Conservation (phyloP, 139 green algal species). For the Chlamydomonas incerta region DNA sequence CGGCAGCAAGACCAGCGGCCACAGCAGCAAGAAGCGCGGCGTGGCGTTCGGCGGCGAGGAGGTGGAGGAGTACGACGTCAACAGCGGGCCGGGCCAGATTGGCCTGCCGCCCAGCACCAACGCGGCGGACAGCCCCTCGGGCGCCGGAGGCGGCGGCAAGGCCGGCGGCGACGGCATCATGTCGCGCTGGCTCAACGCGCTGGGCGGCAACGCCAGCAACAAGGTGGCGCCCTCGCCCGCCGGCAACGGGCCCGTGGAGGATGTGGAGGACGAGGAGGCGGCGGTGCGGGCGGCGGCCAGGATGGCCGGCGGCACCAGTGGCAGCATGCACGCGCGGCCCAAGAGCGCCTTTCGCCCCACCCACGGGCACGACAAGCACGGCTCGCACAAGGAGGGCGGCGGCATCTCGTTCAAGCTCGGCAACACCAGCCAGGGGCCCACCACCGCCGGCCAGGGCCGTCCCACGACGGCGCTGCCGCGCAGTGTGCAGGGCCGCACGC, state of each 20-base stretch:
- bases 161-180: conserved; percentile 25
- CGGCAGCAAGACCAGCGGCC: background rate
- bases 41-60: conserved; percentile 21
- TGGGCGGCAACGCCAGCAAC: conserved; percentile 11
- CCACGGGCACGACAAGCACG: background rate
- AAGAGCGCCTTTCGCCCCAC: background rate
- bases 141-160: too few species aligned
- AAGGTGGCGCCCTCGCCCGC: background rate
- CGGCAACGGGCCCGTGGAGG: background rate
- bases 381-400: background rate
- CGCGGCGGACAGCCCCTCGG: background rate
- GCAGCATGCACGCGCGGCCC: background rate
- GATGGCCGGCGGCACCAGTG: background rate
- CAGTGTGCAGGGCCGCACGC: conserved; percentile 2
- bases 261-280: conserved; percentile 28
- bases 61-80: conserved; percentile 33
- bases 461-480: background rate
- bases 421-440: background rate
- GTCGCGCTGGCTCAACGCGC: conserved; percentile 19
- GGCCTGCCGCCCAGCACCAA: background rate
- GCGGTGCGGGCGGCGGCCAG: background rate
- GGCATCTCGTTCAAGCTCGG: background rate
- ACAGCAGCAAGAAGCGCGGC: background rate
- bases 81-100: background rate
- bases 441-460: conserved; percentile 4